Evolutionary conservation across 306 rosid genomes (phyloP).

Genomic region (Cucurbita maxima): DNA sequence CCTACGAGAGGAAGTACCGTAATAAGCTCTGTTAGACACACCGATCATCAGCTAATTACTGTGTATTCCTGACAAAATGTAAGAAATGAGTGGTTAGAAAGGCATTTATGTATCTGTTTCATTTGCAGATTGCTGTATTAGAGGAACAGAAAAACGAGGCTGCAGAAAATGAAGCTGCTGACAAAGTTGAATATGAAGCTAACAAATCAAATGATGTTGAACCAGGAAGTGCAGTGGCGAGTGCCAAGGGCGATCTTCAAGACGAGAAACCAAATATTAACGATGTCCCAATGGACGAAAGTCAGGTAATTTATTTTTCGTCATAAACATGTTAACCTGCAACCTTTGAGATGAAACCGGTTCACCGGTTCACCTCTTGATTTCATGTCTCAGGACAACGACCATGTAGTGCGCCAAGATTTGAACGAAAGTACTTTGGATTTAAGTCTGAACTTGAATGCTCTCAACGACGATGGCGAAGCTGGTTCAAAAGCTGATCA

Average conservation of each 20-base stretch:
- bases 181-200: conserved; percentile 49
- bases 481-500: conserved; percentile 38
- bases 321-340: not conserved
- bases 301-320: conserved; percentile 34
- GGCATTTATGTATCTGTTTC: not conserved
- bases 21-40: not conserved
- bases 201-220: conserved; percentile 36
- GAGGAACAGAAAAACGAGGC: conserved; percentile 74
- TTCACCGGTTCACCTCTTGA: not conserved
- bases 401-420: conserved; percentile 70
- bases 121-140: conserved; percentile 60
- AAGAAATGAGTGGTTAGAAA: not conserved
- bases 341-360: not conserved
- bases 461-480: conserved; percentile 40
- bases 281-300: conserved; percentile 81
- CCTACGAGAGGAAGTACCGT: not conserved
- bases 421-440: conserved; percentile 86
- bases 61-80: not conserved
- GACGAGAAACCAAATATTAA: conserved; percentile 88
- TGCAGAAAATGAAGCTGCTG: conserved; percentile 43
- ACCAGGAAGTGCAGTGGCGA: conserved; percentile 20
- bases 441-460: conserved; percentile 77
- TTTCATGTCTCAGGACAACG: conserved; percentile 34
- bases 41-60: not conserved
- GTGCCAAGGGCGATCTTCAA: conserved; percentile 28